Evolutionary conservation across 441 rosid genomes (phyloP).

Genomic region (Aleurites moluccanus): DNA sequence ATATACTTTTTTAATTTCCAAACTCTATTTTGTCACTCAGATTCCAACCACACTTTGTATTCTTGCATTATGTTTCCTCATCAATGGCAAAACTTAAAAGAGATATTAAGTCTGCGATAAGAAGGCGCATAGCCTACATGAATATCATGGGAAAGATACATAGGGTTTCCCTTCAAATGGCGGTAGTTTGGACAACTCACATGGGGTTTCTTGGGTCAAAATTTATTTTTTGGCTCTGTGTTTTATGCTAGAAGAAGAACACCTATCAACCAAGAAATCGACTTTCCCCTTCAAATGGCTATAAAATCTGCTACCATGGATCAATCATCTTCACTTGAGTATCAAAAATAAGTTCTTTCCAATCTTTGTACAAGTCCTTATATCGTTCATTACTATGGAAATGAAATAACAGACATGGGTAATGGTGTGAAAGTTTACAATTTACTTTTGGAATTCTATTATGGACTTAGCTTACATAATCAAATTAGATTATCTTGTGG

Average conservation of each 20-base stretch:
- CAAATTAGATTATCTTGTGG: conserved; percentile 10
- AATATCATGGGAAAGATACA: no score
- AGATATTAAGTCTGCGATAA: no score
- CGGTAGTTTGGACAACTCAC: no score
- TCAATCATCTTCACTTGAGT: background rate
- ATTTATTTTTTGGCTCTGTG: background rate
- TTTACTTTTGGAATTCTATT: conserved; percentile 31
- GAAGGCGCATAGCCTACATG: no score
- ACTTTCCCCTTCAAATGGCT: background rate
- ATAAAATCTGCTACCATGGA: background rate
- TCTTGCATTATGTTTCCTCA: no score
- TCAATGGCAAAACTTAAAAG: no score
- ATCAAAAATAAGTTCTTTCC: background rate
- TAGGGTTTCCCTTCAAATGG: no score
- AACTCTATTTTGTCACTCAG: no score
- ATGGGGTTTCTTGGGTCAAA: background rate
- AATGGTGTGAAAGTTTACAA: conserved; percentile 25
- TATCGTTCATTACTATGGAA: background rate
- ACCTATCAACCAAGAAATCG: background rate
- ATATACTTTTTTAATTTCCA: no score
- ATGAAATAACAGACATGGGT: background rate
- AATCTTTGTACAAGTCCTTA: background rate
- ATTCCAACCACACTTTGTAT: no score
- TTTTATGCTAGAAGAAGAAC: background rate
- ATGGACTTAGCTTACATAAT: conserved; percentile 26